Evolutionary conservation across 805 yeast genomes (phyloP), one percentile per base, ranked within the genome.

Genomic region (Pichia pseudocactophila): DNA sequence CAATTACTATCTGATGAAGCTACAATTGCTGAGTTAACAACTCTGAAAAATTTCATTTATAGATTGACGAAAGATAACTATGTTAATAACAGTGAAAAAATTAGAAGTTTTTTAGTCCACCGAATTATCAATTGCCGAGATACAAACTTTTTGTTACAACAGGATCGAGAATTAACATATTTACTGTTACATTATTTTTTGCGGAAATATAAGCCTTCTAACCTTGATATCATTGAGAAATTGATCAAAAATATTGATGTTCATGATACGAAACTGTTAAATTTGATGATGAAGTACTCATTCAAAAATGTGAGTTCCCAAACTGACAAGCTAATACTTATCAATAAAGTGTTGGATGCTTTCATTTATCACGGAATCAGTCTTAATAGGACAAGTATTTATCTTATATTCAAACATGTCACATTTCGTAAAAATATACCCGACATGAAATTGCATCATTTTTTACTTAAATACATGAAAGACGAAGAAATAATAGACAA

Each of bases 91-190:
- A 40, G 36, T 31, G 37, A 40, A n/a, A 19, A 22, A 10, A 43
- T 48, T 3, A 40, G 35, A 26, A 34, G 30, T 11, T 45, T 48
- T 19, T 15, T 48, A 4, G 30, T 28, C 18, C 31, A 43, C 10
- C 34, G 50, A 28, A 30, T 48, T n/a, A 16, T 47, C 9, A 22
- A 31, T 22, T 36, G 44, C 10, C 28, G 41, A 7, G 40, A 43
- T 5, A 19, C 16, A 17, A 22, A 27, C 3, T 17, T 12, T 3
- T 12, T 43, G 7, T 33, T 42, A n/a, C 35, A 16, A 30, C 34
- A 27, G 5, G 39, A 28, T 18, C 37, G 18, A 30, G 18, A 13
- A 15, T 12, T 43, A 28, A 2, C 28, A 7, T 39, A 43, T 28
- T 18, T 12, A 5, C n/a, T 31, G 18, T 32, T 37, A 8, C 18